Evolutionary conservation across 257 asterid genomes (phyloP).

Genomic region (Solanum sejunctum): DNA sequence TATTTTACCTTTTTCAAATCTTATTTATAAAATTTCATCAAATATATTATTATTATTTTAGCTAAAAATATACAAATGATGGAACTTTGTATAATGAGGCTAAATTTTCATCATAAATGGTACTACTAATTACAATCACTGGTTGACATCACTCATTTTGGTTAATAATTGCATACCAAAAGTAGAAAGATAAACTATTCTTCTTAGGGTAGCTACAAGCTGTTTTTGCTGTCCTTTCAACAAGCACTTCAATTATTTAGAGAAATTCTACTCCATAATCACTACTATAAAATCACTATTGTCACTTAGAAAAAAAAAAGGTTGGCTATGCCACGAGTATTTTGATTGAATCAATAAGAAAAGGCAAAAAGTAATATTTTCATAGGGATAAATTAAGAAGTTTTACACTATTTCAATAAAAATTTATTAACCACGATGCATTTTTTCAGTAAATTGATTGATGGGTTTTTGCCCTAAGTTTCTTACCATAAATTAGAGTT

Average conservation of each 20-base stretch:
- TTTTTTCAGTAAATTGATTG: not conserved
- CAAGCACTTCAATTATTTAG: not conserved
- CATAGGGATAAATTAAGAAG: too few species aligned
- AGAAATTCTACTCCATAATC: not conserved
- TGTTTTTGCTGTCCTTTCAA: not conserved
- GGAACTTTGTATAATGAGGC: not conserved
- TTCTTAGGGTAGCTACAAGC: not conserved
- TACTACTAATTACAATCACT: not conserved
- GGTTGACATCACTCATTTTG: not conserved
- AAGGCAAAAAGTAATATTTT: too few species aligned
- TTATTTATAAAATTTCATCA: accelerated
- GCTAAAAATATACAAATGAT: not conserved
- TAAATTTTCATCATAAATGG: not conserved
- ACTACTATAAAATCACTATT: not conserved
- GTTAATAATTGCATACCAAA: not conserved
- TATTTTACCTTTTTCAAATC: too few species aligned
- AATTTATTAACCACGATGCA: too few species aligned
- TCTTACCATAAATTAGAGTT: too few species aligned
- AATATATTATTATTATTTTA: too few species aligned
- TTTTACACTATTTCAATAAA: not conserved
- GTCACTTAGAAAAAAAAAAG: too few species aligned
- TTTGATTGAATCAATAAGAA: too few species aligned
- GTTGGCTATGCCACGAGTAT: not conserved
- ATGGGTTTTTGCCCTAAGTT: too few species aligned
- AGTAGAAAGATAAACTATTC: not conserved